These are phyloP conservation scores for Colletotrichum acutatum DNA, from an alignment of 2,329 filamentous ascomycete genomes.

Conservation along the genomic window DNA sequence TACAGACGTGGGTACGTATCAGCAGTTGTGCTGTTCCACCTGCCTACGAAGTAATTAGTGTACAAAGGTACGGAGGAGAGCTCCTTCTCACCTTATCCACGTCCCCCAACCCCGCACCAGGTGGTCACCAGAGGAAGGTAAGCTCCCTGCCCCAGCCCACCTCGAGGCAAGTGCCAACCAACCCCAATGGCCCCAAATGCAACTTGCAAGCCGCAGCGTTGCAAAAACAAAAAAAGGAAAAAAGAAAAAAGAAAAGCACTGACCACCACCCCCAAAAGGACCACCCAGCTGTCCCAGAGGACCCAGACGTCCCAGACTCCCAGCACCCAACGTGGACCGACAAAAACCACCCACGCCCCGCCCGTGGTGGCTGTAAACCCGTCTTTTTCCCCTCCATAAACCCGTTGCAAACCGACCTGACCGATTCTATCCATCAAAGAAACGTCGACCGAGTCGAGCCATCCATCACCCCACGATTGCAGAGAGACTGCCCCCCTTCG, in stretches of 20 bases:
- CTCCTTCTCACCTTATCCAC: slow-evolving; percentile 5
- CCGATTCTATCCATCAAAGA: slow-evolving; percentile 34
- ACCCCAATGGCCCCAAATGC: neutral
- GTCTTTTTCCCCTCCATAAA: slow-evolving; percentile 40
- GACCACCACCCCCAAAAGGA: neutral
- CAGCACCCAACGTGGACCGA: slow-evolving; percentile 12
- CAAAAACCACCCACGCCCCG: slow-evolving; percentile 33
- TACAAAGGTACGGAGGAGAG: no score
- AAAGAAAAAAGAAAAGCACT: neutral
- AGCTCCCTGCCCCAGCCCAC: neutral
- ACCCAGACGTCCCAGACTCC: no score
- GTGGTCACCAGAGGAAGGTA: neutral
- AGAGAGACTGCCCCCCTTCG: slow-evolving; percentile 11
- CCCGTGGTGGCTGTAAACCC: slow-evolving; percentile 29
- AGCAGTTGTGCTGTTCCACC: neutral
- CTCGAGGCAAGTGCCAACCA: neutral
- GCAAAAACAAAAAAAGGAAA: neutral
- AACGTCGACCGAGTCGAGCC: slow-evolving; percentile 33
- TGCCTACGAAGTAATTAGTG: neutral
- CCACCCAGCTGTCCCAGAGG: neutral
- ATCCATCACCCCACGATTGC: slow-evolving; percentile 31
- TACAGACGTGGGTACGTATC: neutral
- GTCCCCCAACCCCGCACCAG: slow-evolving; percentile 3
- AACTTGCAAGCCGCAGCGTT: neutral
- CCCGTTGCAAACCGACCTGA: slow-evolving; percentile 45